phyloP scores from a whole-genome alignment of 192 early-diverging fungal genomes.

The Coemansia sp. region DNA sequence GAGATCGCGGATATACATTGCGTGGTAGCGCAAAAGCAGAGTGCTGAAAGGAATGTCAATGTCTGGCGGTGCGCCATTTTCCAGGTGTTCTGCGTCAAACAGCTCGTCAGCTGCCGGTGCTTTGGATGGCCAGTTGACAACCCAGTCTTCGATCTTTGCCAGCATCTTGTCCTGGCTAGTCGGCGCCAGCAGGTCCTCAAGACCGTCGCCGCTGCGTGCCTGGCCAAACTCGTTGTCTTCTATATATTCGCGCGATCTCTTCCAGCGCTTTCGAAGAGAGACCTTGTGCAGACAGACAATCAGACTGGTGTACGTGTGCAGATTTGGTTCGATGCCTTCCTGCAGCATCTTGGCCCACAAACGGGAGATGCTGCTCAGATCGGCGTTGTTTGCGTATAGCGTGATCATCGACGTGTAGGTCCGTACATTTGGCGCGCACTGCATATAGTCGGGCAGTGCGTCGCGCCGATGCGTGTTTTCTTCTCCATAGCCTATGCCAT shows the following conservation, averaged over 20 bases:
- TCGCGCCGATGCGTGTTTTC: not conserved
- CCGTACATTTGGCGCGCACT: slow-evolving; percentile 49
- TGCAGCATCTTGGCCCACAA: slow-evolving; percentile 39
- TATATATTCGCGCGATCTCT: slow-evolving; percentile 10
- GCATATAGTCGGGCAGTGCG: slow-evolving; percentile 26
- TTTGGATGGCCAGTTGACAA: slow-evolving; percentile 4
- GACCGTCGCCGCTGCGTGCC: not conserved
- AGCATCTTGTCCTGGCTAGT: slow-evolving; percentile 38
- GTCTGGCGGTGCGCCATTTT: slow-evolving; percentile 1
- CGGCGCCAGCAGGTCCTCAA: slow-evolving; percentile 10
- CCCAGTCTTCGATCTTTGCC: slow-evolving; percentile 31
- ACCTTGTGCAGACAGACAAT: slow-evolving; percentile 41
- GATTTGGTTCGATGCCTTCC: slow-evolving; percentile 35
- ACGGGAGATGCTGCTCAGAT: slow-evolving; percentile 21
- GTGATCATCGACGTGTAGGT: slow-evolving; percentile 50
- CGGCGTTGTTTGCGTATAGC: slow-evolving; percentile 32
- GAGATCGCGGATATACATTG: slow-evolving; percentile 30
- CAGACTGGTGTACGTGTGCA: slow-evolving; percentile 48
- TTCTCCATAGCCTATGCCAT: slow-evolving; percentile 14
- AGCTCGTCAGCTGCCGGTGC: not conserved
- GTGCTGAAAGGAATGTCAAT: slow-evolving; percentile 46
- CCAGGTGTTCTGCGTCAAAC: not conserved
- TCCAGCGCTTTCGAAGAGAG: slow-evolving; percentile 42
- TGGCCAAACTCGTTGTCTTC: not conserved
- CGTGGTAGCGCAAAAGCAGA: slow-evolving; percentile 39